Base-by-base conservation (phyloP, 148 eudicot species). In the Vaccinium darrowii region DNA sequence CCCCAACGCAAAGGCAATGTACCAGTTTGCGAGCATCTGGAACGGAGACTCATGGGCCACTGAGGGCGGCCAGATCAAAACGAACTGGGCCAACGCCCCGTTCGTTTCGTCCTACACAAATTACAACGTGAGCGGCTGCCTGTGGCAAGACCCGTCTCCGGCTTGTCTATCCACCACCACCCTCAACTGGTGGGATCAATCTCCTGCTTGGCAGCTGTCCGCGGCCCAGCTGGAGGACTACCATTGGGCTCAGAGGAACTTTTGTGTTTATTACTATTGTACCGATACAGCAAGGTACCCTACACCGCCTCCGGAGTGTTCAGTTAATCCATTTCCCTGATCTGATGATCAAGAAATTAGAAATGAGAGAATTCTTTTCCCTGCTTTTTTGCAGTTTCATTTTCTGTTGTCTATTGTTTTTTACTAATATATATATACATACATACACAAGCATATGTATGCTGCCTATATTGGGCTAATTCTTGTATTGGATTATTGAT, bases 11-110 rank as follows among this genome's bases (percentile, higher is more conserved):
- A 95, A 97, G 89, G 95, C 99, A 23, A 97, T 97, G 99, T 94
- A 93, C 93, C 83, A 94, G 30, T 97, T 97, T 87, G 95, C 98
- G 3, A 97, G 99, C 91, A 94, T 97, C 11, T 97, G 99, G 99
- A 91, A 94, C 65, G 99, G 98, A 0, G 98, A 97, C 50, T 94
- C 93, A 15, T 97, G 99, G 99, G 99, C 99, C 4, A 97, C 99
- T 0, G 76, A 95, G 25, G 99, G 99, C 2, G 98, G 98, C 1
- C 86, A 92, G 0, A 94, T 92, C 87, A 97, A 97, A 86, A 97
- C 98, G 16, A 88, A 97, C 50, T 97, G 98, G 99, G 93, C 89
- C 78, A 90, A 93, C 62, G 93, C 95, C 9, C 98, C 98, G 12
- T 97, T 97, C 50, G 95, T 95, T 84, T 97, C 99, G 4, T 88